Percentiles rank a stretch among this genome's conserved stretches.
Evolutionary conservation across 192 early-diverging fungal species (phyloP).

Genomic region (Nowakowskiella sp.): DNA sequence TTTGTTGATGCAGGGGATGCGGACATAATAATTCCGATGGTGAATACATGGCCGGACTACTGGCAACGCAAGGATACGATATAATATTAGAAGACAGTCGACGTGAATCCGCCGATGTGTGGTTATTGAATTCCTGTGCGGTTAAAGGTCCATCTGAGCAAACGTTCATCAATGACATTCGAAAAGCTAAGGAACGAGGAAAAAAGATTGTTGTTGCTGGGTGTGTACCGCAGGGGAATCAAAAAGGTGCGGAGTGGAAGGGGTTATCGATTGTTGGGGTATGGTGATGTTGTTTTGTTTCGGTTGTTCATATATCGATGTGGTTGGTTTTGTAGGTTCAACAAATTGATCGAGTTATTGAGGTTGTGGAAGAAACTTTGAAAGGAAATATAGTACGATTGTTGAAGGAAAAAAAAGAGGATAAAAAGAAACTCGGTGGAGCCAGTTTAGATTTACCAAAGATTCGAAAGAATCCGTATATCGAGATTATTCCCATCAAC

Average conservation of each 20-base stretch:
- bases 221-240: constrained; percentile 45
- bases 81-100: constrained; percentile 34
- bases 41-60: constrained; percentile 53
- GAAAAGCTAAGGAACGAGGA: constrained; percentile 28
- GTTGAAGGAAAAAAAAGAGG: constrained; percentile 27
- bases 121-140: constrained; percentile 57
- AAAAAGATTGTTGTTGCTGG: constrained; percentile 52
- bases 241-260: constrained; percentile 33
- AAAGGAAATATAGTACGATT: constrained; percentile 42
- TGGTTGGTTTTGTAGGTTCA: constrained; percentile 27
- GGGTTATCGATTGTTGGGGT: constrained; percentile 41
- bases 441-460: constrained; percentile 47
- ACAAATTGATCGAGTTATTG: constrained; percentile 52
- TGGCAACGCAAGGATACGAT: constrained; percentile 39
- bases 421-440: constrained; percentile 39
- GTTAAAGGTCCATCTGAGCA: constrained; percentile 52
- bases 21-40: constrained; percentile 27
- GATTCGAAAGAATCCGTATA: constrained; percentile 41
- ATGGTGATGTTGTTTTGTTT: constrained; percentile 9
- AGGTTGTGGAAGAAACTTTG: constrained; percentile 52
- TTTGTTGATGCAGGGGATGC: constrained; percentile 30
- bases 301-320: constrained; percentile 1
- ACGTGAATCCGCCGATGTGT: constrained; percentile 36
- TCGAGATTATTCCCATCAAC: constrained; percentile 57
- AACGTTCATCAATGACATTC: constrained; percentile 48